Base-by-base conservation (phyloP, 2,329 filamentous ascomycete genomes). In the Aspergillus sojae region DNA sequence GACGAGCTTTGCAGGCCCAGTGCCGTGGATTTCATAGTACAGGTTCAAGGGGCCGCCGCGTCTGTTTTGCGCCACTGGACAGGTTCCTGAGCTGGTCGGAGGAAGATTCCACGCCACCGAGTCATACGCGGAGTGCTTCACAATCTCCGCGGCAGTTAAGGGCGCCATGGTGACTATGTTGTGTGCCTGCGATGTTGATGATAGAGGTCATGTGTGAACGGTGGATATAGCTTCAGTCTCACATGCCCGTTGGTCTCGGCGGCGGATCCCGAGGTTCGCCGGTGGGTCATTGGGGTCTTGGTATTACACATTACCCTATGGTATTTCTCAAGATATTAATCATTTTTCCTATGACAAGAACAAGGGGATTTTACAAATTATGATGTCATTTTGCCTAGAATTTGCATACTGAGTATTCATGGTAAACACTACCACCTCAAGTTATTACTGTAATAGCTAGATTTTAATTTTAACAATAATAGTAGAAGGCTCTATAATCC, bases 11-110 rank as follows among this genome's bases (percentile, higher is more conserved):
- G 84, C 82, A 19, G 89, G 85, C 0, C 93, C 93, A 61, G 84
- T 81, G 58, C 93, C 93, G 78, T 96, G 92, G 55, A 95, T 82
- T 77, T 95, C 91, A 84, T 91, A 96, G 59, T 87, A 83, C 58
- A 96, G 87, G 53, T 90, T 85, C 64, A 95, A 78, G 1, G 92
- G 92, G 0, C 92, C 91, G 43, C 91, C 91, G 63, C 91, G 85
- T 21, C 74, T 63, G 43, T 81, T 86, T 61, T 85, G 81, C n/a
- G 90, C 92, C 32, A 92, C 91, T 2, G 86, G 78, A 7, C 87
- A 73, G 50, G 83, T 84, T 5, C 89, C 92, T 57, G 84, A 82
- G 46, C 82, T 81, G 55, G 88, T 84, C 5, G 92, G 89, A 70
- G 88, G 84, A 26, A 96, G 85, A 32, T 75, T 67, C 72, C 74